Evolutionary conservation across 371 early-diverging fungal species (phyloP), one percentile per base, ranked within the genome.

Genomic region (Circinella umbellata): DNA sequence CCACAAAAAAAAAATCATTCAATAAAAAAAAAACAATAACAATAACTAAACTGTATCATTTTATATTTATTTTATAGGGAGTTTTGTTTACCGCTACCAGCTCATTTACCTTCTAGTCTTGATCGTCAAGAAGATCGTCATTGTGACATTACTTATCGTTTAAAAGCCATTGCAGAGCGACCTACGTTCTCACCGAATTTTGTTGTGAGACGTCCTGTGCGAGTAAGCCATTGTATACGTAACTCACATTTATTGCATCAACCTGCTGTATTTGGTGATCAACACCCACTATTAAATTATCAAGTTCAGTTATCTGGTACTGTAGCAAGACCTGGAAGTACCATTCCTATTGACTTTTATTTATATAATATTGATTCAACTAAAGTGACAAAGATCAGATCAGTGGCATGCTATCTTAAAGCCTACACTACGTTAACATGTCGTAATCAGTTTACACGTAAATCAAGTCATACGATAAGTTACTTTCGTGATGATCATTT

Each of bases 271-370:
- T 51, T 74, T 9, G 73, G 78, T 59, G 69, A 78, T 72, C n/a
- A 74, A 79, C 61, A 83, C 78, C 62, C 61, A 17, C 59, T 80
- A 4, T 13, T 84, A 34, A 72, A 74, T 18, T 81, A 84, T 51
- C 74, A 76, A 38, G 79, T 84, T 48, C 71, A 72, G 18, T 69
- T 84, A 18, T 79, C 80, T 4, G 71, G 76, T 53, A 76, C 76
- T 55, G 75, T 84, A 2, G 79, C 68, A 35, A 54, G 54, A 34
- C 61, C 70, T 47, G 84, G 79, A 14, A 73, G 72, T 34, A 48
- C 73, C 11, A 77, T 81, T 38, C 84, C 84, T 9, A 73, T 81
- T 49, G 76, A 77, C 10, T 79, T 81, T 70, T 70, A 75, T 17
- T 63, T 84, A 9, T 20, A 62, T 8, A 80, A 80, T 13, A 70